Evolutionary conservation across 257 asterid species (phyloP), one percentile per base, ranked within the genome.

Genomic region (Vinca minor): DNA sequence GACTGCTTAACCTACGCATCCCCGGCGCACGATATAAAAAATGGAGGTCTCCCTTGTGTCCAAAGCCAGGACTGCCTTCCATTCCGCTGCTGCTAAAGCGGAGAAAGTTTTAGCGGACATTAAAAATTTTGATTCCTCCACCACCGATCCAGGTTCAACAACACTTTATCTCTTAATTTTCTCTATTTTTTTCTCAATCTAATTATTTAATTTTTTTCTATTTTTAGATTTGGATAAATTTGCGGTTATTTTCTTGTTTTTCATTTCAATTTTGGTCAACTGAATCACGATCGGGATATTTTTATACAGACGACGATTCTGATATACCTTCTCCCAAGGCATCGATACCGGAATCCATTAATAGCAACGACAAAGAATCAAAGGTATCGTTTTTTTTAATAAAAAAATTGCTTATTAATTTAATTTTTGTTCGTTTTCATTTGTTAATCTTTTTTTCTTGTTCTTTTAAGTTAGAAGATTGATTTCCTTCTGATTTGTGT

Each of bases 11-110:
- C 65, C 68, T 67, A 64, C 73, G 71, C 66, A 65, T 12, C 25
- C 55, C 41, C 70, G 50, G 66, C 78, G 72, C 71, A 72, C 64
- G 69, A 76, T n/a, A n/a, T n/a, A n/a, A n/a, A n/a, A n/a, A 74
- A 91, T 88, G 98, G 98, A 89, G 79, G 82, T 85, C 23, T 84
- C 95, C 13, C 81, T 92, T 79, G 95, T 84, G 52, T 89, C 97
- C 58, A 82, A 84, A 85, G 98, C 97, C 3, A 75, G 88, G 80
- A 84, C 94, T 10, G 96, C 97, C 87, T 80, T 93, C 73, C 95
- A 87, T 79, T 93, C 98, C 2, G 98, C 98, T 38, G 97, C 98
- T 5, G 91, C 97, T 60, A 92, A 92, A 84, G 98, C 98, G 84
- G 98, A 92, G 83, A 89, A 84, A 79, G 98, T 87, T 69, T 84